Conservation (phyloP, 1,284 basidiomycete species). For the Schizopora paradoxa region DNA sequence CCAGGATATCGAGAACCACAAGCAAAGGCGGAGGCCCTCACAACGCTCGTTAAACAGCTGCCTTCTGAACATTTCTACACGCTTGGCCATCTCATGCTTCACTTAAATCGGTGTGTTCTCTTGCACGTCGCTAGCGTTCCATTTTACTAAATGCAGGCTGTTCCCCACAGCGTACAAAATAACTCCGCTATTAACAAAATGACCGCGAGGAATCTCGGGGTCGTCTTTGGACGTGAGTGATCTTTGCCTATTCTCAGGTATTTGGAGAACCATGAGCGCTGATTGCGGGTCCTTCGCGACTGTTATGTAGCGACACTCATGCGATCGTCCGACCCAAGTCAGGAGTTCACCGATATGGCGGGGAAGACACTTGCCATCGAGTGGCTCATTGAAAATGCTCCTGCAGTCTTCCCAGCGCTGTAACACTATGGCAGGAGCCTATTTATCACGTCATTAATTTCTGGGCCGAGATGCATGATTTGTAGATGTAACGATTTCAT, state of each 20-base stretch:
- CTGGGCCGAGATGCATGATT: too few species aligned
- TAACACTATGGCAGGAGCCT: too few species aligned
- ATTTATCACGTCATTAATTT: too few species aligned
- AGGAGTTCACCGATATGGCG: conserved; percentile 96
- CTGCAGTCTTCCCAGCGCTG: conserved; percentile 53
- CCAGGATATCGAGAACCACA: conserved; percentile 52
- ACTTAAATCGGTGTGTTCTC: conserved; percentile 66
- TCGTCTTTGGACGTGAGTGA: conserved; percentile 96
- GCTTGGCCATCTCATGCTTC: conserved; percentile 76
- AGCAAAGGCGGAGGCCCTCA: conserved; percentile 57
- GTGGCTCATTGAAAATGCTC: conserved; percentile 90
- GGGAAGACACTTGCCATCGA: conserved; percentile 90
- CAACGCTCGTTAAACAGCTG: conserved; percentile 71
- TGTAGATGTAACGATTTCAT: too few species aligned
- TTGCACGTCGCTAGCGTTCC: neutral
- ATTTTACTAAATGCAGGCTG: conserved; percentile 7
- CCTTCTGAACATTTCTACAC: conserved; percentile 89
- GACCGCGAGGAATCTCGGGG: conserved; percentile 94
- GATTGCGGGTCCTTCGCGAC: conserved; percentile 1
- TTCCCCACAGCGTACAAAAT: conserved; percentile 55
- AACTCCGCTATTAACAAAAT: conserved; percentile 80
- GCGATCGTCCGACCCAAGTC: conserved; percentile 79
- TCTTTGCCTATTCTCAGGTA: conserved; percentile 1
- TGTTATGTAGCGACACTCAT: conserved; percentile 77
- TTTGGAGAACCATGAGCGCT: conserved; percentile 15